Base-by-base conservation (phyloP, 192 early-diverging fungal genomes). In the Backusella westeae region DNA sequence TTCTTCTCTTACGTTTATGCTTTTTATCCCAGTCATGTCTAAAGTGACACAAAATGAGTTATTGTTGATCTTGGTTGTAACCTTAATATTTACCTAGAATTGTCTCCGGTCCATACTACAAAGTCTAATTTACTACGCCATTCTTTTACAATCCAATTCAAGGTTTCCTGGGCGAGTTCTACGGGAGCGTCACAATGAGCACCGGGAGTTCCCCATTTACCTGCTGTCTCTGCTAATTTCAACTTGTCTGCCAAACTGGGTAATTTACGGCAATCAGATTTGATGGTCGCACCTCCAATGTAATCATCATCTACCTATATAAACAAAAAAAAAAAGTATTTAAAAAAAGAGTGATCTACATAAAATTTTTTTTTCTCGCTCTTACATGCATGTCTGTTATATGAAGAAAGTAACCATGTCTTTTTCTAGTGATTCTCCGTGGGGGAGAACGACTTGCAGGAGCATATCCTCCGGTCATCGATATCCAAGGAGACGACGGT, bases 101-200 rank as follows among this genome's bases (percentile, higher is more conserved):
- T 91, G 73, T 93, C 92, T 2, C 92, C 92, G 2, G 91, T 93
- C 87, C 89, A 93, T 4, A 89, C 73, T 0, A 93, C 88, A 86
- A 93, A 93, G 76, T 93, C 92, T 5, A 91, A 74, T 7, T 82
- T 77, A 21, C 82, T 72, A 15, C 56, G 67, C 70, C 82, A 83
- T 12, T 85, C 72, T 1, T 38, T 46, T 15, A 77, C 75, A 63
- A 93, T 69, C 81, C 90, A 89, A 8, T 87, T 74, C 29, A 89
- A 74, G 0, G 91, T 92, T 12, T 83, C 85, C 56, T 92, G 81
- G 17, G 87, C 83, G 34, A 93, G 75, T 0, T 75, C 52, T 1
- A 86, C 8, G 0, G 92, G 89, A n/a, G 87, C 85, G 68, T 93
- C 92, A 75, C 92, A 93, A 42, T 87, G 82, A 6, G 82, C 80